A percentile compares a stretch with the other conserved stretches of the same genome.
phyloP scores from a whole-genome alignment of 306 rosid species.

The Cucurbita argyrosperma region DNA sequence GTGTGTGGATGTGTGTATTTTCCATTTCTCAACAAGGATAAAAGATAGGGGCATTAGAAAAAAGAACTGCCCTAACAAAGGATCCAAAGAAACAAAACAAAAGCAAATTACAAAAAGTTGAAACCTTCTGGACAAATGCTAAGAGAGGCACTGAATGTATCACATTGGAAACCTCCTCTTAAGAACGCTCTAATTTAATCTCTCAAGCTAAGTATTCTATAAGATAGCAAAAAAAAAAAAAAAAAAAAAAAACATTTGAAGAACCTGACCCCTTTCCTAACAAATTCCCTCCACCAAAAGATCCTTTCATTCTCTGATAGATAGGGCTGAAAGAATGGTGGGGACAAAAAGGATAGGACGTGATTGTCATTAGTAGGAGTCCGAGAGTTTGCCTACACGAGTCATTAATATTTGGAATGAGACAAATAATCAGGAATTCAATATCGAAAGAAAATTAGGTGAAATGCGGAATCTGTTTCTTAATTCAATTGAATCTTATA shows the following conservation, averaged over 20 bases:
- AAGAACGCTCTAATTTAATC: not conserved
- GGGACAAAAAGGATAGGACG: too few species aligned
- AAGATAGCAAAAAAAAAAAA: too few species aligned
- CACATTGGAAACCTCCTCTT: not conserved
- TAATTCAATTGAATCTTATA: not conserved
- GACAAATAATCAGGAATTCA: not conserved
- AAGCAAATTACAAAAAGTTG: not conserved
- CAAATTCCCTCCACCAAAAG: not conserved
- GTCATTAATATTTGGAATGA: not conserved
- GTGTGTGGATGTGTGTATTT: too few species aligned
- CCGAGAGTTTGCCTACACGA: not conserved
- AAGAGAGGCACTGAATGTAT: not conserved
- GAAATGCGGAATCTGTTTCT: not conserved
- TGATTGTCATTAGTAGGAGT: not conserved
- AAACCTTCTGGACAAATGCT: not conserved
- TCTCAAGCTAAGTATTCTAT: not conserved
- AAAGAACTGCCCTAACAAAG: not conserved
- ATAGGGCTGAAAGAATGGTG: too few species aligned
- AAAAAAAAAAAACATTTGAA: not conserved
- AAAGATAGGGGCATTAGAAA: not conserved
- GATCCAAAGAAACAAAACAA: not conserved
- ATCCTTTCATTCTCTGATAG: not conserved
- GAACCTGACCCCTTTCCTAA: not conserved
- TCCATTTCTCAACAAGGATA: too few species aligned
- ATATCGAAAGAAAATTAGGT: not conserved